Evolutionary conservation across 73 alveolate species (phyloP).

Genomic region (Effrenium voratum): DNA sequence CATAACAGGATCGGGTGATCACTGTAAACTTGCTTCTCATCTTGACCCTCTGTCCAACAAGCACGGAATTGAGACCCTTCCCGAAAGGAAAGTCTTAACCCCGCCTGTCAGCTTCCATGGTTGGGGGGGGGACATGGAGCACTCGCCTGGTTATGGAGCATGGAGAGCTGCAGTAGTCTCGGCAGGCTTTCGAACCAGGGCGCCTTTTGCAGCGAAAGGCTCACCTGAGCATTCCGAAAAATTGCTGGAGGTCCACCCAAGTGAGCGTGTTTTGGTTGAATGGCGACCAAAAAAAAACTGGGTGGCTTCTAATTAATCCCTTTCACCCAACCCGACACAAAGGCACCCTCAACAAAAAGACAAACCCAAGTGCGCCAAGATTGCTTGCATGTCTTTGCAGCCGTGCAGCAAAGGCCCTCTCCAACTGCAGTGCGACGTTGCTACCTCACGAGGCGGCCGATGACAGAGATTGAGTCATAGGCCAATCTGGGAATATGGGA

Average conservation of each 20-base stretch:
- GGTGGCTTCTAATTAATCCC: no score
- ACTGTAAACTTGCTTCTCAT: not conserved
- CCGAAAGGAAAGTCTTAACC: not conserved
- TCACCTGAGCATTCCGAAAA: slow-evolving; percentile 4
- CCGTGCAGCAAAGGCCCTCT: slow-evolving; percentile 3
- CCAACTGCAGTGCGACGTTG: slow-evolving; percentile 39
- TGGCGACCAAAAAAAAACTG: no score
- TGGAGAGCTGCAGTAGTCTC: not conserved
- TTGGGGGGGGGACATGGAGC: not conserved
- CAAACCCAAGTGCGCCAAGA: not conserved
- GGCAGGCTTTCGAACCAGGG: slow-evolving; percentile 75
- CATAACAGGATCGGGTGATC: no score
- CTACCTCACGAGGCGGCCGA: not conserved
- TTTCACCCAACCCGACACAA: not conserved
- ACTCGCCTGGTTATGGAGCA: slow-evolving; percentile 21
- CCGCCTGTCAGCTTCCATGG: not conserved
- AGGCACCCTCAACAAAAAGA: not conserved
- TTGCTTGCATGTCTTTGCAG: not conserved
- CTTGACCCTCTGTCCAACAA: not conserved
- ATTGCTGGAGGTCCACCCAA: not conserved
- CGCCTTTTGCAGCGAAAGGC: slow-evolving; percentile 25
- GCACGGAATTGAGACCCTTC: not conserved
- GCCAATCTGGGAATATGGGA: no score
- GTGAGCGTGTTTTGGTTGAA: not conserved
- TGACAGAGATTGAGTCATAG: no score